Base-by-base conservation (phyloP, 1,139 yeast species). In the Hyphopichia wangnamkhiaoensis region DNA sequence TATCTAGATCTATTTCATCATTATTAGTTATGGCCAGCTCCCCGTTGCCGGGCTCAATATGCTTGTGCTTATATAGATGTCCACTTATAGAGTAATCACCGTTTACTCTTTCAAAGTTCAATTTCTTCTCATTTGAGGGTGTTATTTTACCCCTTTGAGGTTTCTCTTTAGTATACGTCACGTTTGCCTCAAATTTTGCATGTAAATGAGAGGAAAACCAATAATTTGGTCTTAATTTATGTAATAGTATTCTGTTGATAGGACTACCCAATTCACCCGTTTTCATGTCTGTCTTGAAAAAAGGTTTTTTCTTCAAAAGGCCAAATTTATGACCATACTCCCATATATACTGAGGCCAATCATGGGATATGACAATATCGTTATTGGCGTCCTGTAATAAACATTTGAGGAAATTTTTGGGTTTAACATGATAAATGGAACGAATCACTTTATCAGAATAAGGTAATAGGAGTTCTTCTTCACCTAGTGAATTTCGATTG, bases 141-240 rank as follows among this genome's bases (percentile, higher is more conserved):
- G 5, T 19, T 5, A 31, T n/a, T 18, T 18, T 16, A 15, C 31
- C 31, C 24, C 10, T 21, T 10, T 7, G 7, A 21, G 20, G 31
- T 21, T 25, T 29, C 13, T 36, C 37, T n/a, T 32, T 29, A 7
- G 35, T 35, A 32, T 55, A 55, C 5, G 41, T 44, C 8, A 69
- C 65, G 3, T 26, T 40, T 0, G 97, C 97, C 12, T 68, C 71
- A 54, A 79, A 93, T 39, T 68, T 67, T 1, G 84, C 91, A 61
- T 93, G 99, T 43, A 93, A 61, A 67, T 93, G 99, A 3, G 95
- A 95, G 47, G 95, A 79, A 45, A 87, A 79, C 98, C 98, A 93
- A 58, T 76, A 71, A 17, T 60, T 48, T 0, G 98, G 98, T 51
- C 65, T 69, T 42, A 90, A 50, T 12, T 57, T 51, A 31, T 69